Base-by-base conservation (phyloP, 1,284 basidiomycete species). In the Austroboletus niveus region DNA sequence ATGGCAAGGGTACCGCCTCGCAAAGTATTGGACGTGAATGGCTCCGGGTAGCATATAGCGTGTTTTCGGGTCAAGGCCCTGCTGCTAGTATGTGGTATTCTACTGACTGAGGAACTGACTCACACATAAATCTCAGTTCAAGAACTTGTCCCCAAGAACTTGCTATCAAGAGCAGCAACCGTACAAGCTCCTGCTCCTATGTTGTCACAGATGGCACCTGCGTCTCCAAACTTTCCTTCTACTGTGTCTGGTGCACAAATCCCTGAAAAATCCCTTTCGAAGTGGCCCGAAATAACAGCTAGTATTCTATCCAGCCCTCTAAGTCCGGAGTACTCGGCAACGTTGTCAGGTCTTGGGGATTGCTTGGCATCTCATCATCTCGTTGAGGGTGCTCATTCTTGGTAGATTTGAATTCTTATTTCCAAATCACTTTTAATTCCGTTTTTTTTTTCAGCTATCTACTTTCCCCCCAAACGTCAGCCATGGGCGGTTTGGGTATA, bases 271-370 rank as follows among this genome's bases (percentile, higher is more conserved):
- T 76, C 82, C 2, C 73, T 94, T 40, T 72, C 76, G 14, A 80
- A 87, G 57, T 99, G 96, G 96, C 77, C 87, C 31, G 91, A 97
- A 63, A 92, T 91, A 15, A 82, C 83, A 29, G 87, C 92, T 5
- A 91, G 95, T 73, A 86, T 98, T 51, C 66, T 94, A 20, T 85
- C 87, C 30, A 93, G 87, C 52, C 82, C 87, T 47, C 72, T 88
- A 61, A 77, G 76, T 7, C 60, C 75, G 10, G 88, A 90, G 51
- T 74, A 75, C 24, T 84, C 88, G 0, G 77, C 84, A n/a, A 86
- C 91, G 12, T 69, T 99, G 55, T 90, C 92, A 31, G 83, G 91
- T 15, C 79, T 99, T 4, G 97, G 95, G 31, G 92, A 96, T 64
- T 86, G 85, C 56, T 77, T 99, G 34, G 67, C 78, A 39, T 75